A percentile compares a stretch with the other conserved stretches of the same genome.
Evolutionary conservation across 1,139 yeast species (phyloP).

Genomic region (Debaryomycetaceae sp.): DNA sequence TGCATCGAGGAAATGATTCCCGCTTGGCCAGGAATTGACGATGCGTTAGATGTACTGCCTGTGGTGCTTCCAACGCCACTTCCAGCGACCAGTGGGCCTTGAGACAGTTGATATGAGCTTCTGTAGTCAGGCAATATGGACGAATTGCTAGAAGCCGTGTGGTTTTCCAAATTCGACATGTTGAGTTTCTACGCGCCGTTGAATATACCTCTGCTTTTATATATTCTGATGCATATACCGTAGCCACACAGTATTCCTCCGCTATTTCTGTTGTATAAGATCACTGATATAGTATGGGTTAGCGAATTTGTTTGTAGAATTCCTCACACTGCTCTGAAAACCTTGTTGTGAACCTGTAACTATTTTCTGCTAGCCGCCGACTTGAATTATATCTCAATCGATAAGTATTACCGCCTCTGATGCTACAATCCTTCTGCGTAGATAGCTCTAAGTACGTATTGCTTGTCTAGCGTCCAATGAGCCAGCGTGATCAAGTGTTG

Average conservation of each 20-base stretch:
- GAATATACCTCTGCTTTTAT: background rate
- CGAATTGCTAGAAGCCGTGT: constrained; percentile 4
- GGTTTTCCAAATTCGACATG: constrained; percentile 10
- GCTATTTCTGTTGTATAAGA: background rate
- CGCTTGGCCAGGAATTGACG: background rate
- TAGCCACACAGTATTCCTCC: background rate
- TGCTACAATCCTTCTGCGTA: background rate
- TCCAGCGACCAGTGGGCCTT: constrained; percentile 5
- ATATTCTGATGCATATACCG: background rate
- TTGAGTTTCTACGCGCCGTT: background rate
- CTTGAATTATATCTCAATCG: background rate
- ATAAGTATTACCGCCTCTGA: background rate
- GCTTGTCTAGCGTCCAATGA: background rate
- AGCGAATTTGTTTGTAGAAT: background rate
- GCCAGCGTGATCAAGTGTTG: background rate
- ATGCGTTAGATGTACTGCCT: constrained; percentile 3
- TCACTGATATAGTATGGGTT: background rate
- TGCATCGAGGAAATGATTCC: background rate
- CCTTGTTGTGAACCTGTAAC: background rate
- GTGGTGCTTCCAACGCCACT: constrained; percentile 3
- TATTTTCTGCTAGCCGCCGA: background rate
- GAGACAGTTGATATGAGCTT: constrained; percentile 6
- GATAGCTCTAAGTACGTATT: too few relatives aligned
- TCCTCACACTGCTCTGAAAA: background rate
- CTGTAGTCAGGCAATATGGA: constrained; percentile 7